Conservation (phyloP, 2,329 filamentous ascomycete genomes). For the Tolypocladium endophyticum region DNA sequence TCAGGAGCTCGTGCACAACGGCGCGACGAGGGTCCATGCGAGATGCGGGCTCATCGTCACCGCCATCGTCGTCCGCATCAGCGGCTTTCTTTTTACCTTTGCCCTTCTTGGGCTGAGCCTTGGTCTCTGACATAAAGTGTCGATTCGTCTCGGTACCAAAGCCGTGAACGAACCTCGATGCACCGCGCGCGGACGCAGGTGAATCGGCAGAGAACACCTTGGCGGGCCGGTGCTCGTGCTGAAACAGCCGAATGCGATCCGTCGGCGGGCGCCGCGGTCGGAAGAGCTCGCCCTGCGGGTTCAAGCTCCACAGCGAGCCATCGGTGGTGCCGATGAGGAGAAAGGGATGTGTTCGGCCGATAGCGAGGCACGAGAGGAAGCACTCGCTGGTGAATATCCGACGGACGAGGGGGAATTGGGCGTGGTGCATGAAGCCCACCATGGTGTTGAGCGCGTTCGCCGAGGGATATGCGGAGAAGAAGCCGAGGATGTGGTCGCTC, state of each 20-base stretch:
- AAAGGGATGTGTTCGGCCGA: conserved; percentile 41
- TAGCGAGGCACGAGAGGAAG: conserved; percentile 37
- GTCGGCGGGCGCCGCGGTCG: conserved; percentile 19
- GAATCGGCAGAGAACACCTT: conserved; percentile 16
- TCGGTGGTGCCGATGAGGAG: conserved; percentile 42
- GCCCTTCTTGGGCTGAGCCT: conserved; percentile 23
- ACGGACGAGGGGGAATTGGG: conserved; percentile 41
- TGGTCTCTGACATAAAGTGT: conserved; percentile 30
- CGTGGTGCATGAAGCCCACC: conserved; percentile 40
- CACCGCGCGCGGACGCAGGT: conserved; percentile 27
- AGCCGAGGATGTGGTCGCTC: conserved; percentile 45
- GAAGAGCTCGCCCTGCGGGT: conserved; percentile 26
- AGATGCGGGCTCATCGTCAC: conserved; percentile 20
- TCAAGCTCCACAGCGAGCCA: conserved; percentile 39
- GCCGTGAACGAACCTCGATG: conserved; percentile 39
- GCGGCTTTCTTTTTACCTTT: conserved; percentile 23
- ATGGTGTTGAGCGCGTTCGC: conserved; percentile 41
- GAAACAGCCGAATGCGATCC: conserved; percentile 31
- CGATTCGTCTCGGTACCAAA: conserved; percentile 39
- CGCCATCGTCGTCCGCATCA: conserved; percentile 14
- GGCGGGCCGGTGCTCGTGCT: conserved; percentile 40
- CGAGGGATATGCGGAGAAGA: conserved; percentile 40
- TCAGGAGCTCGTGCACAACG: conserved; percentile 50
- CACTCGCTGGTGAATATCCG: conserved; percentile 40
- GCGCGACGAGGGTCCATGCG: conserved; percentile 29